Evolutionary conservation across 345 rosid species (phyloP).

Genomic region (Arabis hirsuta): DNA sequence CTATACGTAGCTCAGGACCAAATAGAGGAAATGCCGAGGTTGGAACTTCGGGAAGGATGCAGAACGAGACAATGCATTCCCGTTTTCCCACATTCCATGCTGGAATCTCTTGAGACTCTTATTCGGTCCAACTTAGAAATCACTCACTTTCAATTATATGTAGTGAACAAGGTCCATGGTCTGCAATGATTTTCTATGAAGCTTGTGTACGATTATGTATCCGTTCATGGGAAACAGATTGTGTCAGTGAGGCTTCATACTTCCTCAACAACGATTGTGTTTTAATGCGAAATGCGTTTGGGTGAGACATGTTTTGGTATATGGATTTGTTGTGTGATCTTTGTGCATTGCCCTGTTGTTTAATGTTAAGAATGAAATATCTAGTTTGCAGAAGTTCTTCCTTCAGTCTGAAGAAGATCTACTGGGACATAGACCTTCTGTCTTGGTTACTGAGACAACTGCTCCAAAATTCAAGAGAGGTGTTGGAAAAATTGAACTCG

Average conservation of each 20-base stretch:
- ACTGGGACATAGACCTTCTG: constrained; percentile 57
- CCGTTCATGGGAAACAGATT: constrained; percentile 75
- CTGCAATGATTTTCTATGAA: constrained; percentile 81
- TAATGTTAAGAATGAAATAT: constrained; percentile 2
- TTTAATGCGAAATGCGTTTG: constrained; percentile 61
- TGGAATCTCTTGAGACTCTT: neutral
- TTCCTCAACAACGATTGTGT: constrained; percentile 77
- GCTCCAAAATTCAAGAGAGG: constrained; percentile 62
- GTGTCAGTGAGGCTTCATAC: constrained; percentile 63
- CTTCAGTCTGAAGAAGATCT: constrained; percentile 83
- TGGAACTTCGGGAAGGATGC: constrained; percentile 48
- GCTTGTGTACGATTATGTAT: constrained; percentile 86
- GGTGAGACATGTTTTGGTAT: constrained; percentile 33
- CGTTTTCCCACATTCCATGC: constrained; percentile 83
- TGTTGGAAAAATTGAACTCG: constrained; percentile 82
- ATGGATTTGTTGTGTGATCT: neutral
- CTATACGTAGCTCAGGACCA: constrained; percentile 2
- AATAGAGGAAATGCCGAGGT: constrained; percentile 40
- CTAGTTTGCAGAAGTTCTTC: constrained; percentile 66
- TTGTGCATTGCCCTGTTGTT: constrained; percentile 1
- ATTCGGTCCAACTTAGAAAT: neutral
- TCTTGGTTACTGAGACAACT: constrained; percentile 54
- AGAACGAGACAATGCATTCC: constrained; percentile 48
- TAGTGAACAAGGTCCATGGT: constrained; percentile 94
- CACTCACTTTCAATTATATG: neutral